Evolutionary conservation across 257 asterid genomes (phyloP).

Genomic region (Solanum sitiens): DNA sequence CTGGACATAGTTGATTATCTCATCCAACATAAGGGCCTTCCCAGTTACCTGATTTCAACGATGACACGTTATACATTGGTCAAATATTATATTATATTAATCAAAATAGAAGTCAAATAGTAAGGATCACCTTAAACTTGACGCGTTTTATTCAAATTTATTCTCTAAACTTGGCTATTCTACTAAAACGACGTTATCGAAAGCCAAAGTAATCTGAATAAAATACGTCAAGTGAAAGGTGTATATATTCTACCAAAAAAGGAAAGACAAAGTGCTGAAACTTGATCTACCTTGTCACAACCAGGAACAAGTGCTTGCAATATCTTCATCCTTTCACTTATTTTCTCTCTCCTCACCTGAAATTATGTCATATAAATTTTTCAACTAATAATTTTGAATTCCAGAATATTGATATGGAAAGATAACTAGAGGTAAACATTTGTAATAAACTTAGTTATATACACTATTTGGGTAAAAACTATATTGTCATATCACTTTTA

Average conservation of each 20-base stretch:
- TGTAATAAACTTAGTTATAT: background rate
- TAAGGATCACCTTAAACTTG: background rate
- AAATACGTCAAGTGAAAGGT: background rate
- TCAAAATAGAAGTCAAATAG: background rate
- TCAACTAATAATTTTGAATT: background rate
- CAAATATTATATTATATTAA: background rate
- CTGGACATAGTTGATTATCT: slow-evolving; percentile 77
- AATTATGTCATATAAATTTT: background rate
- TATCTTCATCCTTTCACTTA: slow-evolving; percentile 76
- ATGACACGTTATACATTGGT: slow-evolving; percentile 15
- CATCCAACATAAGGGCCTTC: slow-evolving; percentile 94
- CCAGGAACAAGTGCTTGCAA: slow-evolving; percentile 79
- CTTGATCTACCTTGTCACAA: slow-evolving; percentile 57
- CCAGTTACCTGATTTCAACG: slow-evolving; percentile 60
- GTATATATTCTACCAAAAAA: background rate
- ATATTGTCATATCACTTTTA: background rate
- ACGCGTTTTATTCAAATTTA: background rate
- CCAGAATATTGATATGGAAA: background rate
- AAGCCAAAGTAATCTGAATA: background rate
- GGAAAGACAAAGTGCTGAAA: background rate
- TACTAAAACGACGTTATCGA: background rate
- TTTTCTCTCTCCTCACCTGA: slow-evolving; percentile 75
- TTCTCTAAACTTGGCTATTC: background rate
- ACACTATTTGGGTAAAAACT: background rate
- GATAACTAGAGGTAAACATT: background rate